Evolutionary conservation across 768 basidiomycete genomes (phyloP).

Genomic region (Mycena olivaceomarginata): DNA sequence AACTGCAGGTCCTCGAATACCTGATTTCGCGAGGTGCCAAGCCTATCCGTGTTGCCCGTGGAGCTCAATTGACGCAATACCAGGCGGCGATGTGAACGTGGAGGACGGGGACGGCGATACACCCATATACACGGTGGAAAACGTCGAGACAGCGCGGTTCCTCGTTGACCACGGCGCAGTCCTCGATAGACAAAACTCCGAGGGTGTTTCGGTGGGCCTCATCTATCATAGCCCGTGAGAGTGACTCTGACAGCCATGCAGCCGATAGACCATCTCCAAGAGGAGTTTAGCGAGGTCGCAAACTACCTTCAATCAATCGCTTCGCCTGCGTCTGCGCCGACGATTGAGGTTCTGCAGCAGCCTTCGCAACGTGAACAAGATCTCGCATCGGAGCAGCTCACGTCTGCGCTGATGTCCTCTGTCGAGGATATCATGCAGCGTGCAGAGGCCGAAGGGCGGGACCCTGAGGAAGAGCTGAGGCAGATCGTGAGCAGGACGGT

Average conservation of each 20-base stretch:
- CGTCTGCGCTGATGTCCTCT: slow-evolving; percentile 78
- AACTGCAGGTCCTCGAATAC: slow-evolving; percentile 84
- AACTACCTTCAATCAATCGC: slow-evolving; percentile 71
- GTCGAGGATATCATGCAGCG: slow-evolving; percentile 80
- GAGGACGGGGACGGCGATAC: slow-evolving; percentile 93
- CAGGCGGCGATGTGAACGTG: slow-evolving; percentile 92
- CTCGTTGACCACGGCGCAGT: slow-evolving; percentile 88
- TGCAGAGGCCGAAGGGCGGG: slow-evolving; percentile 73
- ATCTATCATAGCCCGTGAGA: slow-evolving; percentile 11
- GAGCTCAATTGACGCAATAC: slow-evolving; percentile 31
- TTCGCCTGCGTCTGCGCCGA: slow-evolving; percentile 46
- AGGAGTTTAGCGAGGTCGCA: slow-evolving; percentile 84
- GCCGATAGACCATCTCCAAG: slow-evolving; percentile 82
- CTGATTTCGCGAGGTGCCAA: slow-evolving; percentile 81
- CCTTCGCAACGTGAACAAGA: slow-evolving; percentile 84
- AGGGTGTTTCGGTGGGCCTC: slow-evolving; percentile 83
- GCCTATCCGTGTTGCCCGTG: slow-evolving; percentile 28
- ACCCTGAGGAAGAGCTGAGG: slow-evolving; percentile 82
- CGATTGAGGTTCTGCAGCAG: slow-evolving; percentile 48
- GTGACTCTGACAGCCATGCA: slow-evolving; percentile 52
- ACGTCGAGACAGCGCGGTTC: slow-evolving; percentile 83
- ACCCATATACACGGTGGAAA: slow-evolving; percentile 93
- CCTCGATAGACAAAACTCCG: slow-evolving; percentile 76
- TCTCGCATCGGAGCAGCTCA: slow-evolving; percentile 80
- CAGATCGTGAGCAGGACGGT: slow-evolving; percentile 80